Evolutionary conservation across 305 asterid species (phyloP).

Genomic region (Fraxinus baroniana): DNA sequence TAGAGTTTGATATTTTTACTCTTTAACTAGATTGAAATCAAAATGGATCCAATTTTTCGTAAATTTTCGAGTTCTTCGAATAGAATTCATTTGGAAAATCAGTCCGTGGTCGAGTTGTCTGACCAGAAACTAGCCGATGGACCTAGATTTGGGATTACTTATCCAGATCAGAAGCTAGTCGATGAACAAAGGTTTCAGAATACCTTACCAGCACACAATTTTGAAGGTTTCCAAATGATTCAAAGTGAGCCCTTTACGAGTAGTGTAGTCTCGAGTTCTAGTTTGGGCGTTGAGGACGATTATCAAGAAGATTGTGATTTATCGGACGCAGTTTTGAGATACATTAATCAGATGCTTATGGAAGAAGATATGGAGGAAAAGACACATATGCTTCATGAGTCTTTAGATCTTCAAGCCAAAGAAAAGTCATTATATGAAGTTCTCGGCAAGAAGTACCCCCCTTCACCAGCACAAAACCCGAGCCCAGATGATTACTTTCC

Average conservation of each 20-base stretch:
- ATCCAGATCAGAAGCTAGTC: slow-evolving; percentile 21
- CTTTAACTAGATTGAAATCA: background rate
- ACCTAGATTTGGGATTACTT: slow-evolving; percentile 13
- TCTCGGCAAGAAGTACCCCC: background rate
- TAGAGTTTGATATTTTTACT: background rate
- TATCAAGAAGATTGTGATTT: slow-evolving; percentile 34
- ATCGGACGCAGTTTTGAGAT: slow-evolving; percentile 27
- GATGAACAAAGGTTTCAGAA: slow-evolving; percentile 21
- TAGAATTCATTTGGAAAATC: background rate
- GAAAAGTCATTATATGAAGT: slow-evolving; percentile 17
- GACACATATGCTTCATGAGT: slow-evolving; percentile 35
- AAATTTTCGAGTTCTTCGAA: background rate
- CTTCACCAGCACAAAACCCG: background rate
- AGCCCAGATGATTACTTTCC: background rate
- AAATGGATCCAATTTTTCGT: background rate
- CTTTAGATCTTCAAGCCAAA: slow-evolving; percentile 35
- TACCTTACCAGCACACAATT: slow-evolving; percentile 14
- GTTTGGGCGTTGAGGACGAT: slow-evolving; percentile 13
- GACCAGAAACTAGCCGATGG: background rate
- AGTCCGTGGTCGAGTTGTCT: background rate
- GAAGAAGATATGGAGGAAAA: slow-evolving; percentile 41
- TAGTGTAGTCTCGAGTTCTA: slow-evolving; percentile 9
- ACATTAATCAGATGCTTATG: slow-evolving; percentile 36
- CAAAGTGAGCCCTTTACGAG: slow-evolving; percentile 10
- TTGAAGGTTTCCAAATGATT: slow-evolving; percentile 14